Conservation (phyloP, 2,329 filamentous ascomycete genomes). For the Westerdykella ornata region DNA sequence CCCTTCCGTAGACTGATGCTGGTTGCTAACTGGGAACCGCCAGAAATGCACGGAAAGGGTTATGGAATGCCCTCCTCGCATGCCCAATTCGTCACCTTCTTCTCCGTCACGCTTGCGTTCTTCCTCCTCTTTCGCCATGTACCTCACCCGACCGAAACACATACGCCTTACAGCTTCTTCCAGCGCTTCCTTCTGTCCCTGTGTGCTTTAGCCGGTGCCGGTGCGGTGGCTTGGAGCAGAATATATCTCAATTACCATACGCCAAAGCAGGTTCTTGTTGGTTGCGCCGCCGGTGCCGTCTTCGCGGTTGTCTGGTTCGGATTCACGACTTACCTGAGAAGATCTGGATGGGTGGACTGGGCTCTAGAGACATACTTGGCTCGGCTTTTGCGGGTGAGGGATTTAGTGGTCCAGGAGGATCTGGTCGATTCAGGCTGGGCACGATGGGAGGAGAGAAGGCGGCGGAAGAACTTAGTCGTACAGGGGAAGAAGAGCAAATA, state of each 20-base stretch:
- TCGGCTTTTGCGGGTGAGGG: constrained; percentile 65
- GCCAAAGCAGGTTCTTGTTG: constrained; percentile 75
- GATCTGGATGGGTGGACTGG: constrained; percentile 65
- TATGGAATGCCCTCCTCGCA: constrained; percentile 98
- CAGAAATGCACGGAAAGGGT: constrained; percentile 74
- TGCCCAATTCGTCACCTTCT: constrained; percentile 90
- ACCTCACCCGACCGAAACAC: constrained; percentile 42
- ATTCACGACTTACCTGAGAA: constrained; percentile 59
- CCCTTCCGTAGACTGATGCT: not conserved
- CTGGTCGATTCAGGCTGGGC: constrained; percentile 89
- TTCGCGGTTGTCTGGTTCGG: constrained; percentile 75
- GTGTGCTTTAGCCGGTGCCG: constrained; percentile 37
- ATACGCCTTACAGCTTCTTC: constrained; percentile 52
- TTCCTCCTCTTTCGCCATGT: constrained; percentile 77
- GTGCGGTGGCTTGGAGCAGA: constrained; percentile 65
- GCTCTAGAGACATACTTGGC: constrained; percentile 59
- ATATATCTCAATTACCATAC: constrained; percentile 94
- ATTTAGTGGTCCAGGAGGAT: constrained; percentile 83
- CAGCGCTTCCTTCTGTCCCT: constrained; percentile 54
- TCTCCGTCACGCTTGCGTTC: constrained; percentile 73
- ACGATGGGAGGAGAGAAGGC: constrained; percentile 63
- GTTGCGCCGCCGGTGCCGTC: constrained; percentile 60
- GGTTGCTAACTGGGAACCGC: constrained; percentile 5
- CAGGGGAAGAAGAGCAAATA: constrained; percentile 20
- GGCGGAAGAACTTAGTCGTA: constrained; percentile 17